Percentiles rank a stretch among this genome's conserved stretches.
phyloP scores from a whole-genome alignment of 176 grass and related monocot genomes.

The Tillandsia leiboldiana region DNA sequence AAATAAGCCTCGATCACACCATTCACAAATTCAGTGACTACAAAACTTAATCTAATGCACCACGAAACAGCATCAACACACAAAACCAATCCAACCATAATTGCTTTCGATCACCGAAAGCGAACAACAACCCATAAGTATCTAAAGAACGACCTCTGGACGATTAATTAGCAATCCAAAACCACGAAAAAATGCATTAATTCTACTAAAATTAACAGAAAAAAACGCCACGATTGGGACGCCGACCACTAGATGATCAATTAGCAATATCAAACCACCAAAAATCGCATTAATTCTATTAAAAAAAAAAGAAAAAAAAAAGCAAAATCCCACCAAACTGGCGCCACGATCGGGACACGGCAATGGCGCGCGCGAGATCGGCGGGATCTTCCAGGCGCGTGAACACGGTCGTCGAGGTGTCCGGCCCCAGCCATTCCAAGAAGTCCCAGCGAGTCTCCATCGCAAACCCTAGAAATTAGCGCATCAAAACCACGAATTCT shows the following conservation, averaged over 20 bases:
- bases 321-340: constrained; percentile 37
- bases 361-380: constrained; percentile 46
- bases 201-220: background rate
- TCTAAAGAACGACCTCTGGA: too few species aligned
- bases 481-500: background rate
- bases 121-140: too few species aligned
- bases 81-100: too few species aligned
- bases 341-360: constrained; percentile 76
- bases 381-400: constrained; percentile 36
- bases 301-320: background rate
- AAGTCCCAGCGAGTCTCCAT: constrained; percentile 23
- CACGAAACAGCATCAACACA: too few species aligned
- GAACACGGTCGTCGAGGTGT: constrained; percentile 45
- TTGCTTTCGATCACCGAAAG: too few species aligned
- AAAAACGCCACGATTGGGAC: constrained; percentile 57
- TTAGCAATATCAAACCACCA: background rate
- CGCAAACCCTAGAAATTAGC: background rate
- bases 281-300: background rate
- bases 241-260: background rate
- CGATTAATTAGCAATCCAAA: background rate
- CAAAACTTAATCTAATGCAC: too few species aligned
- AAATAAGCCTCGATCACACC: too few species aligned
- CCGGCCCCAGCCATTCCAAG: constrained; percentile 47
- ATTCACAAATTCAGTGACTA: too few species aligned
- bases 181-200: background rate